phyloP scores from a whole-genome alignment of 2,329 filamentous ascomycete genomes.

The Metarhizium album region DNA sequence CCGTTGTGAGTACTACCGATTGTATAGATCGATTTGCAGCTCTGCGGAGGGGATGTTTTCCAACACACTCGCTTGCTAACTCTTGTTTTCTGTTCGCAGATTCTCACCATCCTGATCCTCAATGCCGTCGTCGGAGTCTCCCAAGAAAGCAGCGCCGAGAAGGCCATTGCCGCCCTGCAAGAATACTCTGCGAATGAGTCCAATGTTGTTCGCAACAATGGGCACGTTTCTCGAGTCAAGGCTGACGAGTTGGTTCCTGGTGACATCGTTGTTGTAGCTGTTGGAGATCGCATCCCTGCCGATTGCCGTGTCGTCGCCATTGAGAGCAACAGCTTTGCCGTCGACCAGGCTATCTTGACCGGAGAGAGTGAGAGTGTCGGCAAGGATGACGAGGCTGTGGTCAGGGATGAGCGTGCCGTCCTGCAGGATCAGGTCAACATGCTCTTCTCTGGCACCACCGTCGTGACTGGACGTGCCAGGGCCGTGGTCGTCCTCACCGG shows the following conservation, averaged over 20 bases:
- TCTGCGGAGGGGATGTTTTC: neutral
- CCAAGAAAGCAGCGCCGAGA: slow-evolving; percentile 96
- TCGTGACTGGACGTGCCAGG: slow-evolving; percentile 86
- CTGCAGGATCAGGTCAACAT: slow-evolving; percentile 98
- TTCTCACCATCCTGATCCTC: slow-evolving; percentile 90
- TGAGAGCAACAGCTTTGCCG: slow-evolving; percentile 92
- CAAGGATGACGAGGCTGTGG: slow-evolving; percentile 58
- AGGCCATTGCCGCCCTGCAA: slow-evolving; percentile 93
- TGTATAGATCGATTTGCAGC: neutral
- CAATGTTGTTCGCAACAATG: slow-evolving; percentile 75
- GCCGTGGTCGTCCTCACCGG: slow-evolving; percentile 88
- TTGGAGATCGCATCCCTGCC: slow-evolving; percentile 88
- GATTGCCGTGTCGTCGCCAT: slow-evolving; percentile 86
- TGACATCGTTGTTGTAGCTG: slow-evolving; percentile 76
- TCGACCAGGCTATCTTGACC: slow-evolving; percentile 94
- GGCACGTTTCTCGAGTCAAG: slow-evolving; percentile 70
- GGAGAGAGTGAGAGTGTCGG: slow-evolving; percentile 95
- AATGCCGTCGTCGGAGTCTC: slow-evolving; percentile 97
- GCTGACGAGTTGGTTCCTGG: slow-evolving; percentile 96
- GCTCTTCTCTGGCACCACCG: slow-evolving; percentile 95
- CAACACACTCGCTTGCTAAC: neutral
- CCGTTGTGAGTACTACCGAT: slow-evolving; percentile 57
- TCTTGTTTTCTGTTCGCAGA: slow-evolving; percentile 38
- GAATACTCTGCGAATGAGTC: slow-evolving; percentile 99
- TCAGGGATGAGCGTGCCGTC: slow-evolving; percentile 75